Base-by-base conservation (phyloP, 2,329 filamentous ascomycete species). In the Calonectria pauciramosa region DNA sequence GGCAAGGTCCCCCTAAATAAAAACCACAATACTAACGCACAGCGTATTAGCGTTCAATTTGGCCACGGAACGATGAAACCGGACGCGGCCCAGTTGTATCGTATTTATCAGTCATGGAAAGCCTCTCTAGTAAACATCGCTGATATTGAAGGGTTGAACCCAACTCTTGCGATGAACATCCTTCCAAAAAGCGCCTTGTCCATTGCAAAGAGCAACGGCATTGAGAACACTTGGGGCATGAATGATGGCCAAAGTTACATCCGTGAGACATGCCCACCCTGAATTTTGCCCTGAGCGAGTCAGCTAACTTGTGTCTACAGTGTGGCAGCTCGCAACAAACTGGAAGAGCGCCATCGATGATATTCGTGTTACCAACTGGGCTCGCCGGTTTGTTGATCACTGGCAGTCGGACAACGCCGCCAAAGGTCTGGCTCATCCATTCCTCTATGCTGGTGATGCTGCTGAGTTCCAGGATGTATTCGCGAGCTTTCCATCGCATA, bases 321-420 rank as follows among this genome's bases (percentile, higher is more conserved):
- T 82, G 41, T 86, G 82, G 83, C 85, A 87, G 78, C 74, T 86
- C 26, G 82, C 82, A 30, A 86, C 84, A 0, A 81, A 80, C 0
- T 87, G 85, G 85, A 81, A 68, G 20, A 76, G 82, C 13, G 81
- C 79, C 0, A 75, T 80, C 8, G 84, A 86, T 67, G 85, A 86
- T 54, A 70, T 84, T 9, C 81, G 85, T 0, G 79, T 87, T 36
- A 80, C 82, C 10, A 77, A 79, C 30, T 87, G 84, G 83, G 76
- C 81, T 2, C 81, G 78, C 9, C 74, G 77, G 28, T 68, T 85
- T 7, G 68, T 80, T 1, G 82, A 83, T 23, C 76, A 80, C 26
- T 77, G 83, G 20, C 84, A 87, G 68, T 47, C 70, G 2, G 69
- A 81, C 9, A 86, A 85, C 71, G 71, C 82, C 38, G 75, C 76